Evolutionary conservation across 164 flowering plant species (phyloP), one percentile per base, ranked within the genome.

Genomic region (Annona squamosa): DNA sequence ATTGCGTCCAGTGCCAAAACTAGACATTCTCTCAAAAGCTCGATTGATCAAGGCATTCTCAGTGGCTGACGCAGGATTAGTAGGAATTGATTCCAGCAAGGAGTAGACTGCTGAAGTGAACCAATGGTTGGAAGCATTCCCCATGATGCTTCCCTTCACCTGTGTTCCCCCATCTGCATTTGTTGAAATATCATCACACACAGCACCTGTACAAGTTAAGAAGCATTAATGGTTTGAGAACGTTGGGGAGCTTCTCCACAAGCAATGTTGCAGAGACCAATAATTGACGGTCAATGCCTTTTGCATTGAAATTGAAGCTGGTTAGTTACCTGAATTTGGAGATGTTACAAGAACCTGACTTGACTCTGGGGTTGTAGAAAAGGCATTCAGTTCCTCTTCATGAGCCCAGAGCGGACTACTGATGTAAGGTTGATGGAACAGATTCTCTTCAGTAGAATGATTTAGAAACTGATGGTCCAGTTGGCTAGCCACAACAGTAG

Each of bases 11-110:
- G 87, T 80, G 69, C 94, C 83, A 46, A 95, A 93, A 85, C 99
- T 91, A 45, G 98, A 89, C 87, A 91, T 82, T 19, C 94, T 84
- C 77, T 85, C 87, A 45, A 91, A 84, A 7, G 97, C 90, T 48
- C 81, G 82, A 73, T 86, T 88, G 1, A 89, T 85, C 76, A 90
- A 72, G 52, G 85, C 83, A 69, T 73, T 84, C 77, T 96, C 99
- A 0, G 97, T 77, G 41, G 99, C 99, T 37, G 94, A 85, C 70
- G 99, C 99, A 72, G 98, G 97, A 74, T 84, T 82, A 19, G 94
- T 80, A 1, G 99, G 99, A 71, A 96, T 86, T 41, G 98, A 88
- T 62, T 90, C 99, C 79, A 96, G 85, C 79, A 90, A 84, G 18
- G 82, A 17, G 87, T 91, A 88, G 9, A 96, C 47, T 3, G 87